Conservation (phyloP, 2,329 filamentous ascomycete genomes). For the Penicillium freii region DNA sequence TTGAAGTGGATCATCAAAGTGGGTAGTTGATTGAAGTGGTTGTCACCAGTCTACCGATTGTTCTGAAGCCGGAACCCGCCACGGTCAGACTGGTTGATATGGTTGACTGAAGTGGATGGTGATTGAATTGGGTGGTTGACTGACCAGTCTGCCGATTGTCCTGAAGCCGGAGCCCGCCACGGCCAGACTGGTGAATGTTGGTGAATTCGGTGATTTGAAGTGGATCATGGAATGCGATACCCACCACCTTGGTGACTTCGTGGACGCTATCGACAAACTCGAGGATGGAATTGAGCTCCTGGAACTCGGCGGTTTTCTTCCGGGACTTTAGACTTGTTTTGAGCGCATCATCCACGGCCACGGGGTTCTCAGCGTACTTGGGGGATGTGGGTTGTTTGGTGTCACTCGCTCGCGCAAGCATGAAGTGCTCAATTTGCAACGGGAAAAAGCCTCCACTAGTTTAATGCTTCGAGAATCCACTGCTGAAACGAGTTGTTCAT, state of each 20-base stretch:
- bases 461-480: fast-evolving
- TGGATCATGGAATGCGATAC: background rate
- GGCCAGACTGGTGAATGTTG: too few relatives aligned
- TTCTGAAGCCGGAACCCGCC: too few relatives aligned
- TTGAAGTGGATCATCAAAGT: too few relatives aligned
- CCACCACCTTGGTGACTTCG: background rate
- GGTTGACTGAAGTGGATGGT: too few relatives aligned
- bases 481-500: background rate
- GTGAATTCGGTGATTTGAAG: too few relatives aligned
- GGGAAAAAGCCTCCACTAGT: background rate
- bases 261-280: background rate
- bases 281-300: background rate
- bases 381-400: background rate
- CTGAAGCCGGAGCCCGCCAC: too few relatives aligned
- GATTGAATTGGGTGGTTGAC: too few relatives aligned
- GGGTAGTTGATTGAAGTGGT: too few relatives aligned
- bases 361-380: background rate
- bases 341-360: background rate
- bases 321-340: too few relatives aligned
- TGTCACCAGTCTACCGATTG: too few relatives aligned
- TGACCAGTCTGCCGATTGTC: too few relatives aligned
- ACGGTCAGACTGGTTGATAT: too few relatives aligned
- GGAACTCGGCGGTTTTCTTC: background rate
- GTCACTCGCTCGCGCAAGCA: background rate
- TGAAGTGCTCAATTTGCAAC: background rate